Conservation (phyloP, 805 yeast species). For the Wickerhamomyces kurtzmanii region DNA sequence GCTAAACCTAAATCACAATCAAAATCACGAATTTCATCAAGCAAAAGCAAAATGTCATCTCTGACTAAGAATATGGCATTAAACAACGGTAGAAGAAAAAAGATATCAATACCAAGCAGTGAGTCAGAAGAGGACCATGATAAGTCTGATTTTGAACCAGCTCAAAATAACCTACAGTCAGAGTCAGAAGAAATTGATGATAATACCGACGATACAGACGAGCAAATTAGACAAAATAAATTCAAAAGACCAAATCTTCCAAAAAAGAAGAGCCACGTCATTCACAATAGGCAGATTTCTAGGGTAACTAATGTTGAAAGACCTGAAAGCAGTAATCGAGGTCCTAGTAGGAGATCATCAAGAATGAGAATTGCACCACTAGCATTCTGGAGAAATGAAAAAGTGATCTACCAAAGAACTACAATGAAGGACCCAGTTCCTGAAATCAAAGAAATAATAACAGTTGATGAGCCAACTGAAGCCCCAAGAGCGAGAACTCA, state of each 20-base stretch:
- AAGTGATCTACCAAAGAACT: conserved; percentile 45
- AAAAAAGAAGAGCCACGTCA: conserved; percentile 1
- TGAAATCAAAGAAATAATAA: conserved; percentile 49
- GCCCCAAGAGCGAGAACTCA: neutral
- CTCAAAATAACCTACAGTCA: conserved; percentile 1
- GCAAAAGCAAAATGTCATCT: conserved; percentile 1
- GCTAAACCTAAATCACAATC: conserved; percentile 3
- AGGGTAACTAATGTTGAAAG: conserved; percentile 9
- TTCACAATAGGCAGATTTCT: too few relatives aligned
- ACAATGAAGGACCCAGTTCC: conserved; percentile 35
- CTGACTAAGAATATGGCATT: conserved; percentile 10
- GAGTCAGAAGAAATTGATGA: neutral
- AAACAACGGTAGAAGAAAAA: conserved; percentile 2
- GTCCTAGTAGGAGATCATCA: conserved; percentile 49
- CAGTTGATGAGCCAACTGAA: conserved; percentile 16
- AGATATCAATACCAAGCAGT: neutral
- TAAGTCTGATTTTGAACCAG: too few relatives aligned
- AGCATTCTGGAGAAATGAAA: conserved; percentile 81
- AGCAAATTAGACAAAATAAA: conserved; percentile 4
- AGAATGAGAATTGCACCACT: conserved; percentile 62
- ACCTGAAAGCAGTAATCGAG: conserved; percentile 11
- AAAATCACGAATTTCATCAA: conserved; percentile 1
- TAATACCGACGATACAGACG: conserved; percentile 1
- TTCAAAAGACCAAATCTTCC: conserved; percentile 3
- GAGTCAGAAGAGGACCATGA: neutral